Conservation (phyloP, 2,329 filamentous ascomycete species). For the Aspergillus vadensis region DNA sequence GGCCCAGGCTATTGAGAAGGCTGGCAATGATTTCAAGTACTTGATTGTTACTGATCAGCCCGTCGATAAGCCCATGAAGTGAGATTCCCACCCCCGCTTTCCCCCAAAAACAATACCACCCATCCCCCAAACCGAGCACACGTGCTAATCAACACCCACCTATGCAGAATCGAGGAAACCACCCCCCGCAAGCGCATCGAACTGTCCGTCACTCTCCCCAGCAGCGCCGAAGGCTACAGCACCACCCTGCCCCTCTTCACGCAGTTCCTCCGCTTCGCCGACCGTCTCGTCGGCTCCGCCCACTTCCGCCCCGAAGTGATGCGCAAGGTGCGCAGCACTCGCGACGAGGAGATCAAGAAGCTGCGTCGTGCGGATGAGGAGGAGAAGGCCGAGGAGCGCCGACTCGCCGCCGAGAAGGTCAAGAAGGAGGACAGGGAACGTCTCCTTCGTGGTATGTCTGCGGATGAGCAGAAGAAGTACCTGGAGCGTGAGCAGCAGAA, state of each 20-base stretch:
- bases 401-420: constrained; percentile 56
- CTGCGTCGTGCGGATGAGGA: constrained; percentile 78
- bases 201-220: constrained; percentile 71
- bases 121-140: too few species aligned
- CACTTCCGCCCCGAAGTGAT: constrained; percentile 90
- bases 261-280: constrained; percentile 81
- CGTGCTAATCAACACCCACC: not conserved
- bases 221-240: constrained; percentile 61
- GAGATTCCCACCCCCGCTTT: constrained; percentile 40
- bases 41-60: constrained; percentile 90
- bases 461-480: constrained; percentile 83
- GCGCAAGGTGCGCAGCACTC: constrained; percentile 77
- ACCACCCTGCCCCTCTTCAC: constrained; percentile 73
- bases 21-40: constrained; percentile 81
- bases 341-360: constrained; percentile 77
- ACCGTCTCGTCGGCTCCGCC: constrained; percentile 71
- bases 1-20: constrained; percentile 73
- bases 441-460: constrained; percentile 73
- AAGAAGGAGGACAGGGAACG: constrained; percentile 90
- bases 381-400: constrained; percentile 64
- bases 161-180: constrained; percentile 74
- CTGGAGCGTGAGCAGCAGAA: constrained; percentile 79
- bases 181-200: constrained; percentile 82
- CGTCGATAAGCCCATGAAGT: constrained; percentile 81
- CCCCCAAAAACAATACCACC: not conserved